Evolutionary conservation across 306 rosid species (phyloP).

Genomic region (Malus asiatica): DNA sequence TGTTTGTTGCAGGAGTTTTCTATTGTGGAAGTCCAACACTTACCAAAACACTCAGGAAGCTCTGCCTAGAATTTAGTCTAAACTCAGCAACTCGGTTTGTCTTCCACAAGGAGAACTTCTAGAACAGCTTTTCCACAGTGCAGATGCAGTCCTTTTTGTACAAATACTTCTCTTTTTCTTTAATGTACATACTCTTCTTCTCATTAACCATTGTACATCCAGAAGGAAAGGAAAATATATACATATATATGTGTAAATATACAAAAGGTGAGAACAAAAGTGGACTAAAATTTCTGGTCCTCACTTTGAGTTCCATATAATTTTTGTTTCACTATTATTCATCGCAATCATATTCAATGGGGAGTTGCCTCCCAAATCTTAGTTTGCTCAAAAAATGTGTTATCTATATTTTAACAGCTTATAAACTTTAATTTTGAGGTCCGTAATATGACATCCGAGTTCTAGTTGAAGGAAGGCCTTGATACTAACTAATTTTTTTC

Average conservation of each 20-base stretch:
- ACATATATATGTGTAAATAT: neutral
- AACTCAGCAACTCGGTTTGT: conserved; percentile 50
- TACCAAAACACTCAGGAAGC: conserved; percentile 20
- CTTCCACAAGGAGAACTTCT: conserved; percentile 89
- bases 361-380: neutral
- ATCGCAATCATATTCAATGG: neutral
- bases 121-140: conserved; percentile 10
- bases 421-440: too few species aligned
- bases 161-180: neutral
- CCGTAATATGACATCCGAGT: too few species aligned
- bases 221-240: neutral
- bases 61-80: conserved; percentile 37
- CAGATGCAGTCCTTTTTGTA: neutral
- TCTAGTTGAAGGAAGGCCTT: too few species aligned
- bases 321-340: neutral
- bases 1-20: conserved; percentile 67
- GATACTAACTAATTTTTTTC: too few species aligned
- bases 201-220: neutral
- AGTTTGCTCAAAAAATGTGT: neutral
- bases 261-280: neutral
- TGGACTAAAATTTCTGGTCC: neutral
- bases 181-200: neutral
- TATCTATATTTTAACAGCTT: neutral
- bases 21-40: conserved; percentile 65
- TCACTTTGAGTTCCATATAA: neutral